Percentiles rank a stretch among this genome's conserved stretches.
phyloP scores from a whole-genome alignment of 169 alveolate species.

The Hammondia hammondi region DNA sequence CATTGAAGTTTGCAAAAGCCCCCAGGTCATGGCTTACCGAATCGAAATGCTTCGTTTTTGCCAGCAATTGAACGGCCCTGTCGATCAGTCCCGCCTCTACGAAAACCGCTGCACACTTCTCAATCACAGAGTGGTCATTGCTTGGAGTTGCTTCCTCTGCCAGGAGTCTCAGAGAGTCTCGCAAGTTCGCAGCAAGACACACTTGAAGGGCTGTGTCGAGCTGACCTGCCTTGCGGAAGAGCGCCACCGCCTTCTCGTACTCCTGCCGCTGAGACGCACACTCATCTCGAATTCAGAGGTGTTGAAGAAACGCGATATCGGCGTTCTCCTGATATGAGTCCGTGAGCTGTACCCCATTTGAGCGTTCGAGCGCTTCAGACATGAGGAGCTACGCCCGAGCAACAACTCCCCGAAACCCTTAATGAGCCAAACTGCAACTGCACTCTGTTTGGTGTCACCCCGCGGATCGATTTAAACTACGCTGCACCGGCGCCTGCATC shows the following conservation, averaged over 20 bases:
- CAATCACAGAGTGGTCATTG: not conserved
- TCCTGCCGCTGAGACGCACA: not conserved
- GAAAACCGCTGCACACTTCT: not conserved
- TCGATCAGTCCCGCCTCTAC: not conserved
- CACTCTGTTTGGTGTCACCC: not conserved
- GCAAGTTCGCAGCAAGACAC: constrained; percentile 52
- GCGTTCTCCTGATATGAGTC: too few species aligned
- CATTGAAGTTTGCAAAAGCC: not conserved
- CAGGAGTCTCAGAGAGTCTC: constrained; percentile 59
- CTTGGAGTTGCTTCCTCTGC: constrained; percentile 9
- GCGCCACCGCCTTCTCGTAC: constrained; percentile 82
- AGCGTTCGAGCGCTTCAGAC: too few species aligned
- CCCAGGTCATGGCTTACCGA: not conserved
- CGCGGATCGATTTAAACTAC: too few species aligned
- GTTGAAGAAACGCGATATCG: too few species aligned
- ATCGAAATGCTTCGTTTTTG: not conserved
- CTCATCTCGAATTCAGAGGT: too few species aligned
- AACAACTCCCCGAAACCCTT: not conserved
- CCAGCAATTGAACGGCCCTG: not conserved
- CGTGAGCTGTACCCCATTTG: too few species aligned
- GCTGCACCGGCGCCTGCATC: too few species aligned
- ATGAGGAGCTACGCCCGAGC: not conserved
- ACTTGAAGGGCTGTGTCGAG: constrained; percentile 84
- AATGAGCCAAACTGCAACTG: not conserved
- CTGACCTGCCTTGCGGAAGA: constrained; percentile 85